A percentile compares a stretch with the other conserved stretches of the same genome.
These are phyloP conservation scores for Epichloe aotearoae DNA, from an alignment of 2,329 filamentous ascomycete genomes.

Conservation along the genomic window DNA sequence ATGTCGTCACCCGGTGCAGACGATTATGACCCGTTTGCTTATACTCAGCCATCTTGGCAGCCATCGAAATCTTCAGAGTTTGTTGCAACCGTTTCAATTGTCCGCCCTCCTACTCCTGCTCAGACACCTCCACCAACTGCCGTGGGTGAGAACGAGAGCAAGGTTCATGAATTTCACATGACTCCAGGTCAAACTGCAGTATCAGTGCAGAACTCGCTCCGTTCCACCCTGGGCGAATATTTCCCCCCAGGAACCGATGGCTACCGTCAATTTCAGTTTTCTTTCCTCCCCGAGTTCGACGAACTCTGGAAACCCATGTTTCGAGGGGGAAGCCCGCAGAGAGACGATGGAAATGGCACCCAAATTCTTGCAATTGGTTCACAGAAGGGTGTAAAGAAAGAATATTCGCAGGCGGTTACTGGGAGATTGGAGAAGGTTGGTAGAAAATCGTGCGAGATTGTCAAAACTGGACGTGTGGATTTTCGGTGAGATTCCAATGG, in stretches of 20 bases:
- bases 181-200: constrained; percentile 33
- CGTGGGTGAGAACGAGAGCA: constrained; percentile 17
- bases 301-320: constrained; percentile 42
- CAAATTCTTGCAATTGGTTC: constrained; percentile 47
- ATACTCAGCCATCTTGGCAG: constrained; percentile 15
- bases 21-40: constrained; percentile 37
- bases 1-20: constrained; percentile 10
- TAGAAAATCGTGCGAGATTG: constrained; percentile 32
- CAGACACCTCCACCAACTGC: constrained; percentile 27
- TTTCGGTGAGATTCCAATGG: constrained; percentile 32
- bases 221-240: constrained; percentile 36
- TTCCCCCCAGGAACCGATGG: constrained; percentile 35
- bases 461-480: constrained; percentile 43
- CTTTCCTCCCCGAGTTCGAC: constrained; percentile 34
- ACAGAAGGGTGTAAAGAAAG: constrained; percentile 38
- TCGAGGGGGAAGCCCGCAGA: constrained; percentile 19
- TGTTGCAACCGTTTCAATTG: constrained; percentile 13
- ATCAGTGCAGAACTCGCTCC: constrained; percentile 42
- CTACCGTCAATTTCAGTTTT: constrained; percentile 35
- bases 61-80: constrained; percentile 11
- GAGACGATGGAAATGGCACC: constrained; percentile 30
- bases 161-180: constrained; percentile 32
- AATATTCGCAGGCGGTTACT: constrained; percentile 34
- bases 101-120: constrained; percentile 28
- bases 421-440: constrained; percentile 43